Percentiles rank a stretch among this genome's conserved stretches.
Conservation (phyloP, 129 eudicot species). For the Arctium minus region DNA sequence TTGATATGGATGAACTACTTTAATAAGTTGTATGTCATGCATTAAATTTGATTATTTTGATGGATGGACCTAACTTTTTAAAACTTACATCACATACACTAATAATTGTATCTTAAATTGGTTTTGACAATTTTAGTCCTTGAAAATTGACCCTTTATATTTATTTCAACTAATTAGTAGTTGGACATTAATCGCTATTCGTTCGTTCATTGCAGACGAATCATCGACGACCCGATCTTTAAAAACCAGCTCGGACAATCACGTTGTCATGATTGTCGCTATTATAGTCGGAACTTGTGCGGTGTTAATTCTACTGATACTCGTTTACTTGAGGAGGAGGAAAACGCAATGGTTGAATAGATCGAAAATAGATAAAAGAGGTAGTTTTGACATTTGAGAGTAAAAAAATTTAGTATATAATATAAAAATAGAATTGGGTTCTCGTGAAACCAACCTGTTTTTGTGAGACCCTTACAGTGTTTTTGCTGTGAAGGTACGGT, state of each 20-base stretch:
- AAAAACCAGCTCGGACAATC: slow-evolving; percentile 28
- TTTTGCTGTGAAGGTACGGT: too few relatives aligned
- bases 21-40: neutral
- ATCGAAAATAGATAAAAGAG: slow-evolving; percentile 27
- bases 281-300: slow-evolving; percentile 33
- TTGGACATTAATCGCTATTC: neutral
- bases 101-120: neutral
- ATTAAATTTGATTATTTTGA: too few relatives aligned
- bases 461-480: too few relatives aligned
- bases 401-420: neutral
- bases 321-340: slow-evolving; percentile 33
- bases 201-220: slow-evolving; percentile 25
- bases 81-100: neutral
- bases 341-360: neutral
- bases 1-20: neutral
- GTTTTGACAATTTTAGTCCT: neutral
- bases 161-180: neutral
- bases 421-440: neutral
- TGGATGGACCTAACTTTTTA: neutral
- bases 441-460: too few relatives aligned
- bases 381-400: slow-evolving; percentile 1
- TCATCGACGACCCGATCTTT: slow-evolving; percentile 31
- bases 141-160: neutral
- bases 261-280: slow-evolving; percentile 24
- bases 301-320: slow-evolving; percentile 25